Conservation (phyloP, 306 rosid species). For the Corylus americana region DNA sequence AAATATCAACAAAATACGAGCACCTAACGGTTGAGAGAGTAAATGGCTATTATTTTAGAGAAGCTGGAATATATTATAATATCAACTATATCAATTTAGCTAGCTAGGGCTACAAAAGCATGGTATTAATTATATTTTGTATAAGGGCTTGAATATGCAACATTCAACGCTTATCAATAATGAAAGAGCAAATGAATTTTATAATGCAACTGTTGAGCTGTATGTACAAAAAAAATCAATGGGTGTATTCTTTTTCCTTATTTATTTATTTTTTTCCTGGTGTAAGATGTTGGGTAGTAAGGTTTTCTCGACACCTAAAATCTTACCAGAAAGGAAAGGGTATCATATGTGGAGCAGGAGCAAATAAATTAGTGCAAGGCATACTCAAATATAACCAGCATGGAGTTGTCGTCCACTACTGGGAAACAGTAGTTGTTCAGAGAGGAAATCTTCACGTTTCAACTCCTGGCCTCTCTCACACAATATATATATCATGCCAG, state of each 20-base stretch:
- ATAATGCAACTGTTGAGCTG: not conserved
- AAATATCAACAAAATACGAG: too few relatives aligned
- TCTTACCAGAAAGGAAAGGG: not conserved
- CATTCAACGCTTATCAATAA: not conserved
- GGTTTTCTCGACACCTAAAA: not conserved
- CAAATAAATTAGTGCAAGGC: not conserved
- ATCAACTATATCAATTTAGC: not conserved
- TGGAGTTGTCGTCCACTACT: slow-evolving; percentile 18
- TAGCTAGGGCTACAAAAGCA: not conserved
- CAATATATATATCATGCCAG: not conserved
- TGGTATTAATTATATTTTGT: not conserved
- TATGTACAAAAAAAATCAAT: not conserved
- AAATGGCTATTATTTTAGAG: too few relatives aligned
- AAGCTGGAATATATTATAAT: too few relatives aligned
- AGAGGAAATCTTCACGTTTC: not conserved
- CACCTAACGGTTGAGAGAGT: too few relatives aligned
- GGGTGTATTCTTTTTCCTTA: not conserved
- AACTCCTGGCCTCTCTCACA: not conserved
- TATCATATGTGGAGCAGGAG: not conserved
- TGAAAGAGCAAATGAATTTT: not conserved
- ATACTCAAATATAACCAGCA: not conserved
- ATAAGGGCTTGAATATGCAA: not conserved
- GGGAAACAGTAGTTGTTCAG: not conserved
- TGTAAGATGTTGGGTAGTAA: too few relatives aligned
- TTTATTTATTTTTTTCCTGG: not conserved